Base-by-base conservation (phyloP, 2,329 filamentous ascomycete genomes). In the Trichophyton verrucosum region DNA sequence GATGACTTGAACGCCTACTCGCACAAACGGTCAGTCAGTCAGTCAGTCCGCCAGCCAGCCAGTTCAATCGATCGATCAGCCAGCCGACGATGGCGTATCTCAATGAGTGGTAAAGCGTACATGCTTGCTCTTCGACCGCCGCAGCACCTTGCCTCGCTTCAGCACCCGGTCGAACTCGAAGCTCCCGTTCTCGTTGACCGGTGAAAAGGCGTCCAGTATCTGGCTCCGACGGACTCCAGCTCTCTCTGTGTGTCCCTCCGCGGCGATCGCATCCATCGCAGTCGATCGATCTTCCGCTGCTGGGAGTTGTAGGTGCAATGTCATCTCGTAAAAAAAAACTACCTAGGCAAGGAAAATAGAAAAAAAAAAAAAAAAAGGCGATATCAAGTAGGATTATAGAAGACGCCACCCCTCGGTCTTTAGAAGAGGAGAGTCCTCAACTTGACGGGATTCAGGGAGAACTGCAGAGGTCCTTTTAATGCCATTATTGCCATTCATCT, bases 151-250 rank as follows among this genome's bases (percentile, higher is more conserved):
- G 62, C 92, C 91, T 61, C 87, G 85, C 77, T 95, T 97, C 73
- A 97, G 82, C 60, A 97, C 89, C 58, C 91, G 86, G 74, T 99
- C 94, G 70, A 95, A 95, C 70, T 94, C 91, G 73, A 96, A 99
- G 74, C 90, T 94, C 64, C 94, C 94, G 74, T 95, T 91, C 74
- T 95, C 87, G 71, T 92, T 95, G 65, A 97, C 90, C 3, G 91
- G 89, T 33, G 89, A 94, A 69, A 90, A 85, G 15, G 85, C 80
- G 65, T 88, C 84, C 49, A 86, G 71, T 66, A 82, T 79, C 60
- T 75, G 75, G 60, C 68, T 76, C 61, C 75, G 74, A 67, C 67
- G 67, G 9, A 65, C 36, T n/a, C 11, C 63, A 61, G 33, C 66
- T 22, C 58, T 58, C 15, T 61, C 40, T 3, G 60, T 36, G 6